Base-by-base conservation (phyloP, 805 yeast species). In the Schwanniomyces sp. region DNA sequence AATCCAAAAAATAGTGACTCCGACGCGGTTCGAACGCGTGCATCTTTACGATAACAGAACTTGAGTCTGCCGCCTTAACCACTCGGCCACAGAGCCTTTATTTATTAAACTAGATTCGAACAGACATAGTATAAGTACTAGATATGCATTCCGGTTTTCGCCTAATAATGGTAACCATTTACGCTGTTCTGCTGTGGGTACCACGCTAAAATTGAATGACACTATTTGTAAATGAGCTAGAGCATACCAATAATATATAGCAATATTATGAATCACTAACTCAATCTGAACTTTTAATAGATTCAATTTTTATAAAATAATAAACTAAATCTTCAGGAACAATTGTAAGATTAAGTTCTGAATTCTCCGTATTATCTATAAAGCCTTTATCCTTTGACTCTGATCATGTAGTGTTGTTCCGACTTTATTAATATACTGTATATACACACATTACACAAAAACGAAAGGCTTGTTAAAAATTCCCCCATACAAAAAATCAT, bases 21-120 rank as follows among this genome's bases (percentile, higher is more conserved):
- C 51, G 48, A 48, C 51, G 51, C 44, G 51, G 47, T 48, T 48
- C 51, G 51, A 48, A 48, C 51, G 44, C 51, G 51, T 48, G 51
- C 51, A 48, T 48, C 51, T 48, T 48, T 48, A 48, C 51, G 51
- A 48, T 48, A 48, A 43, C 47, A 48, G 51, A 48, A 48, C 51
- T 48, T 48, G 51, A 48, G 51, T 48, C 51, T 48, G 47, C 48
- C 51, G 51, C 51, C 51, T 48, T 48, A 48, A 48, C 51, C 51
- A 48, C 51, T 48, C 51, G 51, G 51, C 51, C 51, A 48, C 48
- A 48, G 51, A 48, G 51, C 51, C 51, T 5, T 21, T 21, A n/a
- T 16, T 32, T 27, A 27, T 4, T 4, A 4, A 21, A 21, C 5
- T 4, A 21, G 24, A 21, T 21, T 5, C 3, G 24, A 21, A 21